Percentiles rank a stretch among this genome's conserved stretches.
phyloP scores from a whole-genome alignment of 371 early-diverging fungal genomes.

The Lichtheimia hyalospora region DNA sequence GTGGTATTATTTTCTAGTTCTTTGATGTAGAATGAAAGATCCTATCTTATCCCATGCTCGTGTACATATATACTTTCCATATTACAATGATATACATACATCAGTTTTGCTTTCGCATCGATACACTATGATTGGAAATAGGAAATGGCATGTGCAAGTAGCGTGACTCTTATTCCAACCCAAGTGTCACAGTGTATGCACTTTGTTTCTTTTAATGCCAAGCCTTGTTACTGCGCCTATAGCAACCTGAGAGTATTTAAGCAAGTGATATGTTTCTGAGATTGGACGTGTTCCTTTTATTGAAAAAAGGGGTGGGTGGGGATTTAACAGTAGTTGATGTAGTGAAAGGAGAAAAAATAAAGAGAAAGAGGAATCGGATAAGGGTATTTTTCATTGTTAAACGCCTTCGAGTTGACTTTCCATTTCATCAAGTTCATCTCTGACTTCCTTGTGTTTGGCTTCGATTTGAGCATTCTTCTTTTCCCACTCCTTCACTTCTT shows the following conservation, averaged over 20 bases:
- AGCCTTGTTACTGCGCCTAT: neutral
- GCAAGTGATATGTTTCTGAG: neutral
- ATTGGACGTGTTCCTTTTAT: neutral
- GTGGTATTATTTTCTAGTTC: neutral
- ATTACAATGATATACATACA: neutral
- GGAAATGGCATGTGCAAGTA: neutral
- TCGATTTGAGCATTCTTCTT: constrained; percentile 59
- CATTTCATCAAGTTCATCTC: constrained; percentile 16
- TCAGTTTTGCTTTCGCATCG: neutral
- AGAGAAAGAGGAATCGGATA: neutral
- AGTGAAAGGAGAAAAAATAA: too few species aligned
- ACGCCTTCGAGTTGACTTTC: constrained; percentile 9
- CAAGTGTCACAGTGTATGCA: too few species aligned
- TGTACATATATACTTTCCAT: neutral
- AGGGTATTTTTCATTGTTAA: neutral
- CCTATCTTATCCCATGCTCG: neutral
- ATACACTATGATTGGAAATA: neutral
- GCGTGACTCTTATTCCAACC: neutral
- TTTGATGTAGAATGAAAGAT: neutral
- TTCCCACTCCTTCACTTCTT: constrained; percentile 60
- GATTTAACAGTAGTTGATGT: too few species aligned
- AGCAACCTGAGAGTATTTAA: neutral
- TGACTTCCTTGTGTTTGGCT: constrained; percentile 44
- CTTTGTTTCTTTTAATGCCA: too few species aligned
- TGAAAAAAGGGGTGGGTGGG: neutral